These are phyloP conservation scores for Tubosaeta sp. DNA, from an alignment of 768 basidiomycete species.

Conservation along the genomic window DNA sequence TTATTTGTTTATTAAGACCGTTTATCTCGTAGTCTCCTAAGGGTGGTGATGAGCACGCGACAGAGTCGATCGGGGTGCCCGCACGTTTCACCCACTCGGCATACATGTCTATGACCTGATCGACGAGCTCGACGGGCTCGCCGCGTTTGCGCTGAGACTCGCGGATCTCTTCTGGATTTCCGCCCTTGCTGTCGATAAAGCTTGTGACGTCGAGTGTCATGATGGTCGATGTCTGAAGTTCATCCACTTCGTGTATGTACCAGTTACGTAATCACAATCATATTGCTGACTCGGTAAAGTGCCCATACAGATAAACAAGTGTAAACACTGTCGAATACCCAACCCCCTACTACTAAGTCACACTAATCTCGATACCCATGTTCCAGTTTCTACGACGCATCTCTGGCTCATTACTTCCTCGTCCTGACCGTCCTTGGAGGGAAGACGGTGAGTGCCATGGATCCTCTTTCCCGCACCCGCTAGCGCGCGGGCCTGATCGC, in stretches of 20 bases:
- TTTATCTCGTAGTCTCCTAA: slow-evolving; percentile 87
- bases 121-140: slow-evolving; percentile 85
- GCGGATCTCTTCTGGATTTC: slow-evolving; percentile 83
- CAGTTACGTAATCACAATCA: background rate
- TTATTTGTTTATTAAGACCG: slow-evolving; percentile 73
- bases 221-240: background rate
- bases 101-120: slow-evolving; percentile 91
- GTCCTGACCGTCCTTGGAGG: slow-evolving; percentile 71
- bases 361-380: slow-evolving; percentile 31
- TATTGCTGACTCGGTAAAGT: background rate
- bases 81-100: slow-evolving; percentile 90
- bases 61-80: slow-evolving; percentile 22
- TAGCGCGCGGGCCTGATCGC: slow-evolving; percentile 5
- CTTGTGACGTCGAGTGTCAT: slow-evolving; percentile 83
- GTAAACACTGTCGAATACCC: slow-evolving; percentile 14
- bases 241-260: background rate
- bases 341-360: too few relatives aligned
- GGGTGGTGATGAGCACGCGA: background rate
- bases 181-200: slow-evolving; percentile 87
- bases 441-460: slow-evolving; percentile 58
- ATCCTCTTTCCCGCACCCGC: slow-evolving; percentile 4
- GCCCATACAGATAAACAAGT: slow-evolving; percentile 20
- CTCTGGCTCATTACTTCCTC: slow-evolving; percentile 63
- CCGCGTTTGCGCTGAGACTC: slow-evolving; percentile 92
- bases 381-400: slow-evolving; percentile 69